Evolutionary conservation across 2,329 filamentous ascomycete genomes (phyloP).

Genomic region (Epichloe uncinata): DNA sequence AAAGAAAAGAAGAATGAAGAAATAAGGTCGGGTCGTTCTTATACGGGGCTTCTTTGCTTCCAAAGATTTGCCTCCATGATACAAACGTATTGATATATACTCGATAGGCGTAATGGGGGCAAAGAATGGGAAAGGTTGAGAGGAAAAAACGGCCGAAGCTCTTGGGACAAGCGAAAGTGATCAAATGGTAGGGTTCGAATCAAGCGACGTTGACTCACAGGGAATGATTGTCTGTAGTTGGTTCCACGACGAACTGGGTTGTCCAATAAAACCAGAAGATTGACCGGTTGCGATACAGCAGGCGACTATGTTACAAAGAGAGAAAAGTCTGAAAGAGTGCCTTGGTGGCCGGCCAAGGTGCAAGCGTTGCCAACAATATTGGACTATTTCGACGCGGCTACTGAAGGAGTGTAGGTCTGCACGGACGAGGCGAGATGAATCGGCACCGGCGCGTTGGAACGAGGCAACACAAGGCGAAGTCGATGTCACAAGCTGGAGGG

Average conservation of each 20-base stretch:
- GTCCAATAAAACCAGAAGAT: slow-evolving; percentile 1
- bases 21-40: not conserved
- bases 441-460: slow-evolving; percentile 21
- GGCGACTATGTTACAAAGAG: slow-evolving; percentile 8
- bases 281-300: slow-evolving; percentile 6
- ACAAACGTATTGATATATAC: too few relatives aligned
- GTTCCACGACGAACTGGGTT: slow-evolving; percentile 13
- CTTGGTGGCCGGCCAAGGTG: slow-evolving; percentile 18
- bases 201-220: slow-evolving; percentile 24
- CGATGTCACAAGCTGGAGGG: slow-evolving; percentile 14
- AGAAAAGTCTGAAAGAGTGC: slow-evolving; percentile 13
- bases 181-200: slow-evolving; percentile 5
- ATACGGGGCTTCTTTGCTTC: not conserved
- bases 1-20: not conserved
- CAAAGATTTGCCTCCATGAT: not conserved
- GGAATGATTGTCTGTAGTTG: slow-evolving; percentile 15
- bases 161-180: slow-evolving; percentile 7
- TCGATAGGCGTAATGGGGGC: not conserved
- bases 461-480: slow-evolving; percentile 19
- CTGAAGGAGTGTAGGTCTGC: slow-evolving; percentile 14
- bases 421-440: slow-evolving; percentile 18
- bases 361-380: slow-evolving; percentile 24
- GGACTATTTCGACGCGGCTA: slow-evolving; percentile 18
- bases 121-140: not conserved
- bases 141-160: not conserved